A percentile compares a stretch with the other conserved stretches of the same genome.
phyloP scores from a whole-genome alignment of 768 basidiomycete species.

The Lactifluus pinguis region DNA sequence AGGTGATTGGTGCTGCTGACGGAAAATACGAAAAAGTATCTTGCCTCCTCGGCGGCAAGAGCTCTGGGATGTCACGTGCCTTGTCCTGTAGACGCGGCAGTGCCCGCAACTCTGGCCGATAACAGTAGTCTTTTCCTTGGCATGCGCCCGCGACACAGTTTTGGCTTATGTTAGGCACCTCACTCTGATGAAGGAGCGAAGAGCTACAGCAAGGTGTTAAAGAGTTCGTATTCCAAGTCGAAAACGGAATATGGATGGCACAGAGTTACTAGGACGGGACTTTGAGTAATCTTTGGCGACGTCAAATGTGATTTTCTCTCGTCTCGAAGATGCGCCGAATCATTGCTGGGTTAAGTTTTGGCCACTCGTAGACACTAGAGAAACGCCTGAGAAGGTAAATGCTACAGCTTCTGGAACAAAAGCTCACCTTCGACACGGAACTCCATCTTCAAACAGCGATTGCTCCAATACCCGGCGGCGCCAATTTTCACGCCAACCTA shows the following conservation, averaged over 20 bases:
- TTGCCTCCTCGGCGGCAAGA: slow-evolving; percentile 35
- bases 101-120: slow-evolving; percentile 46
- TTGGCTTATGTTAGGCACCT: not conserved
- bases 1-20: slow-evolving; percentile 34
- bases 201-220: not conserved
- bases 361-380: slow-evolving; percentile 14
- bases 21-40: slow-evolving; percentile 47
- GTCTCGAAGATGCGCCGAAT: slow-evolving; percentile 7
- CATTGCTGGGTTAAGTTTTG: slow-evolving; percentile 18
- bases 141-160: not conserved
- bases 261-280: no score
- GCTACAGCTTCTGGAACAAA: not conserved
- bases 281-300: not conserved
- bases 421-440: not conserved
- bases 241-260: not conserved
- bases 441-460: slow-evolving; percentile 5
- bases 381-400: not conserved
- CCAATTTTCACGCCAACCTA: slow-evolving; percentile 20
- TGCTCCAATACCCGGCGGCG: slow-evolving; percentile 1
- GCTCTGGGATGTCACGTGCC: slow-evolving; percentile 42
- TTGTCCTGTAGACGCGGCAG: slow-evolving; percentile 42
- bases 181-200: not conserved
- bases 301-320: not conserved
- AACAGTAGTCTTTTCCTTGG: not conserved
- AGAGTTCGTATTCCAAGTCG: not conserved